Conservation (phyloP, 2,329 filamentous ascomycete genomes). For the Elsinoe necatrix region DNA sequence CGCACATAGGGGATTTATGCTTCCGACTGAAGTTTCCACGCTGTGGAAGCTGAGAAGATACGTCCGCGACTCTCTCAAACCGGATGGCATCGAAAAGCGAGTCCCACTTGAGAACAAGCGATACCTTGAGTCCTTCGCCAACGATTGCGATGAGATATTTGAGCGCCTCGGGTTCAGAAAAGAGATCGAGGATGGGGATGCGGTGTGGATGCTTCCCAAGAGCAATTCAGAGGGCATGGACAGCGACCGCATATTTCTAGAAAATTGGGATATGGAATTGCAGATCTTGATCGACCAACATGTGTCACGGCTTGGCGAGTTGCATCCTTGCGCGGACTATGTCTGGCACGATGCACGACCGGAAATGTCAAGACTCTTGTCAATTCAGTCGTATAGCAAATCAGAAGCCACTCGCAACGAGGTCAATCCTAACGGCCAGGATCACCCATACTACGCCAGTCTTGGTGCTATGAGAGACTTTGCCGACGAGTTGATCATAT, state of each 20-base stretch:
- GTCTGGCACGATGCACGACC: conserved; percentile 26
- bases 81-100: conserved; percentile 41
- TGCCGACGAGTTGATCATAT: conserved; percentile 51
- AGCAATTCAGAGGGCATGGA: conserved; percentile 11
- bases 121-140: conserved; percentile 55
- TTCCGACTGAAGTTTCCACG: conserved; percentile 46
- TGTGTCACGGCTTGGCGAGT: conserved; percentile 16
- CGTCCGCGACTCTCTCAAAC: conserved; percentile 49
- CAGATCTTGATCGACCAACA: conserved; percentile 41
- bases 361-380: conserved; percentile 29
- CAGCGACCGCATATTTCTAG: conserved; percentile 39
- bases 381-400: conserved; percentile 25
- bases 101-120: conserved; percentile 55
- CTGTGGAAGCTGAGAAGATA: conserved; percentile 52
- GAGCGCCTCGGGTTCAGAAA: conserved; percentile 47
- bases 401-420: background rate
- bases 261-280: conserved; percentile 54
- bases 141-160: conserved; percentile 52
- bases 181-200: background rate
- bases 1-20: conserved; percentile 45
- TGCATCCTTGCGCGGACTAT: conserved; percentile 24
- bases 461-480: conserved; percentile 57
- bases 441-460: conserved; percentile 48
- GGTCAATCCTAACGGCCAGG: conserved; percentile 22
- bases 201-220: background rate